A percentile compares a stretch with the other conserved stretches of the same genome.
These are phyloP conservation scores for Saturnispora bothae DNA, from an alignment of 805 yeast species.

Conservation along the genomic window DNA sequence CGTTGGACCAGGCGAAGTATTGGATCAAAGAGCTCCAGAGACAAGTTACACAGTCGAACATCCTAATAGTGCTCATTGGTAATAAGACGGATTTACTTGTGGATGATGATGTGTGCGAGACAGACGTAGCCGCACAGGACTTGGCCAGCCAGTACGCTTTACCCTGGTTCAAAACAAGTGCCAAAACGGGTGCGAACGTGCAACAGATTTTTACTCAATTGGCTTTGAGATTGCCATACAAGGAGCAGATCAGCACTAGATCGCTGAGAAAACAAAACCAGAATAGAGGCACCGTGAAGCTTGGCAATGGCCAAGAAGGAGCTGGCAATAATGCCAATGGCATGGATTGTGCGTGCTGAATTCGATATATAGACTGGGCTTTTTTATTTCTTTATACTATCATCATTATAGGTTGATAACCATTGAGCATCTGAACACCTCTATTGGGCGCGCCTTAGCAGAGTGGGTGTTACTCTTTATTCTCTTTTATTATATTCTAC, in stretches of 20 bases:
- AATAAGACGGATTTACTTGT: conserved; percentile 55
- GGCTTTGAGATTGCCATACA: conserved; percentile 36
- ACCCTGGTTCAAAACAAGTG: conserved; percentile 45
- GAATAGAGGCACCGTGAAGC: conserved; percentile 21
- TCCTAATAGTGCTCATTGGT: conserved; percentile 79
- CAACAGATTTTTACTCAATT: conserved; percentile 37
- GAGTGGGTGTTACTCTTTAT: not conserved
- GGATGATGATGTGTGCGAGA: conserved; percentile 35
- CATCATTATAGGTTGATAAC: no score
- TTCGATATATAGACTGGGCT: conserved; percentile 20
- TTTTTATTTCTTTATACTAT: no score
- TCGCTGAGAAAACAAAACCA: not conserved
- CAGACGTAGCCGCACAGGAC: conserved; percentile 33
- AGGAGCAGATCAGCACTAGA: conserved; percentile 15
- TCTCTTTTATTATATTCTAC: not conserved
- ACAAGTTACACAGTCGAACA: conserved; percentile 60
- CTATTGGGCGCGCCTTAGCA: no score
- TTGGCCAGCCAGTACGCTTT: conserved; percentile 45
- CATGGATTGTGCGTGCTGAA: conserved; percentile 19
- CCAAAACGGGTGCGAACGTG: conserved; percentile 45
- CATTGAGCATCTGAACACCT: no score
- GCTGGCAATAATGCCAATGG: conserved; percentile 13
- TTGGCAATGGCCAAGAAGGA: conserved; percentile 13
- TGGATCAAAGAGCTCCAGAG: conserved; percentile 76
- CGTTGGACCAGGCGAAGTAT: conserved; percentile 58